Base-by-base conservation (phyloP, 176 grass and related monocot species). In the Coix lacrymajobi region DNA sequence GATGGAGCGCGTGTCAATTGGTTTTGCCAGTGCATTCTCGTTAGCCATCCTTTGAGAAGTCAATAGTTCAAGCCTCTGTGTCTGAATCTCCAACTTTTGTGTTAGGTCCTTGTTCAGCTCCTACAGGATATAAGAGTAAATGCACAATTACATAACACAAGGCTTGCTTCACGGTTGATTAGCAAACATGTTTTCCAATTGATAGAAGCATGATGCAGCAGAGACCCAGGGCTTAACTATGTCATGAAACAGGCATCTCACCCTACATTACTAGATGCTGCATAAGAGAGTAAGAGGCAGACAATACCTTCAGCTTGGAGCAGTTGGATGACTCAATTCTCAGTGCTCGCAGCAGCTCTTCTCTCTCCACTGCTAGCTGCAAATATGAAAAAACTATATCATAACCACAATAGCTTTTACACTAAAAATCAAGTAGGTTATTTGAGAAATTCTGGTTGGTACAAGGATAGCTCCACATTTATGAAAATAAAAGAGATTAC, bases 261-360 rank as follows among this genome's bases (percentile, higher is more conserved):
- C 66, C 66, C 46, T 73, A 77, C 64, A 73, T 62, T 34, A 60
- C 9, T 8, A 60, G 15, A 66, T 61, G 37, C 36, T 37, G 7
- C 77, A 45, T 78, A 75, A 62, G 46, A 85, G 49, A 79, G 25
- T 60, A 60, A 60, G 67, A 25, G 37, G 6, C 60, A 71, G 58
- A 67, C 22, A 71, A 57, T 88, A 98, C 96, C 93, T 99, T 99
- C 75, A 99, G 82, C 81, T 89, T 96, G 81, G 91, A 94, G 86
- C 97, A 99, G 90, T 99, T 99, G 54, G 93, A 94, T 64, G 93
- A 99, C 62, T 96, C 93, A 5, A 99, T 96, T 92, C 87, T 99
- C 71, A 99, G 44, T 71, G 88, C 97, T 57, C 75, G 87, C 74
- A 94, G 76, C 79, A 99, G 71, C 86, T 94, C 93, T 34, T 94